These are phyloP conservation scores for Ambrosiella xylebori DNA, from an alignment of 2,329 filamentous ascomycete species.

Conservation along the genomic window DNA sequence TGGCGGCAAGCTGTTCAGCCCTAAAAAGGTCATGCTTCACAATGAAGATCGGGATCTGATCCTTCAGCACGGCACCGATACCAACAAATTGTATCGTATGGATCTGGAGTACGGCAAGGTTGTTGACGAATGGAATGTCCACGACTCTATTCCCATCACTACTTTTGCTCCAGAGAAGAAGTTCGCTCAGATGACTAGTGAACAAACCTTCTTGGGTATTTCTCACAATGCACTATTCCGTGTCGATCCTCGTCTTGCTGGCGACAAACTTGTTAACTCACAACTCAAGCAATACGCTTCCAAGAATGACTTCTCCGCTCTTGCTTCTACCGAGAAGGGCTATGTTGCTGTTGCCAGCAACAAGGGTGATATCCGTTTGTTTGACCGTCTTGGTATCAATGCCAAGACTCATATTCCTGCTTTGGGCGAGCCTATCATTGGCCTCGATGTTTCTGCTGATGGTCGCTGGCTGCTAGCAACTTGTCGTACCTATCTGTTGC, in stretches of 20 bases:
- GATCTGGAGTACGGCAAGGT: constrained; percentile 96
- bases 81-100: constrained; percentile 90
- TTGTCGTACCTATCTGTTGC: constrained; percentile 81
- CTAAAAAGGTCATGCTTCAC: constrained; percentile 93
- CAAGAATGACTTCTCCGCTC: constrained; percentile 92
- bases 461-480: constrained; percentile 92
- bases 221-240: constrained; percentile 87
- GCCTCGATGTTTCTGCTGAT: constrained; percentile 87
- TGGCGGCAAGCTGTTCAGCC: constrained; percentile 71
- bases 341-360: constrained; percentile 94
- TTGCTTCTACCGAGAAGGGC: constrained; percentile 89
- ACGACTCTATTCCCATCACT: constrained; percentile 85
- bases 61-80: constrained; percentile 64
- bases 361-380: constrained; percentile 93
- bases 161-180: constrained; percentile 94
- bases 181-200: constrained; percentile 90
- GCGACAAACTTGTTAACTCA: constrained; percentile 80
- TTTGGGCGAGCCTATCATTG: constrained; percentile 84
- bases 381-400: constrained; percentile 89
- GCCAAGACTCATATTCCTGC: constrained; percentile 95
- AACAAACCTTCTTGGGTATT: constrained; percentile 87
- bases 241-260: constrained; percentile 75
- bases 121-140: constrained; percentile 95
- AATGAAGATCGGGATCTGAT: constrained; percentile 82
- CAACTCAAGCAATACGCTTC: constrained; percentile 91